Conservation (phyloP, 2,329 filamentous ascomycete species). For the Metarhizium humberi region DNA sequence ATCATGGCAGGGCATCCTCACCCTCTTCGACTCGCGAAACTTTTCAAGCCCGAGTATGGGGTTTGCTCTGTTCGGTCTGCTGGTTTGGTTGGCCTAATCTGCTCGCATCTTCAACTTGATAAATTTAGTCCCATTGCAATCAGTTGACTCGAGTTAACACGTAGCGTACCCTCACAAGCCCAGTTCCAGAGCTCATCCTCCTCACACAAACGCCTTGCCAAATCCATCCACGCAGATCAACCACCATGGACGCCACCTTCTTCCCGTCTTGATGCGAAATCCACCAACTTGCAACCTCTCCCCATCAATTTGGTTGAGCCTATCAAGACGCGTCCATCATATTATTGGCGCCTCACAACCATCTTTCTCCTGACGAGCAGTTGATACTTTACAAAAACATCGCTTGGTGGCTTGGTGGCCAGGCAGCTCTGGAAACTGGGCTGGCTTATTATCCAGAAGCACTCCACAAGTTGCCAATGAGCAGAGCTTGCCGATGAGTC, state of each 20-base stretch:
- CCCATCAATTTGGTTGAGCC: background rate
- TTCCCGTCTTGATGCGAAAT: background rate
- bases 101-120: no score
- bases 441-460: background rate
- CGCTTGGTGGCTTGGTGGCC: background rate
- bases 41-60: no score
- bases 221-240: background rate
- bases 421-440: background rate
- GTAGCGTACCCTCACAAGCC: background rate
- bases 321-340: background rate
- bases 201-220: background rate
- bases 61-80: no score
- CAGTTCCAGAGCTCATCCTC: background rate
- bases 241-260: background rate
- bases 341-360: background rate
- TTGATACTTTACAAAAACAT: no score
- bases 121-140: background rate
- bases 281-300: background rate
- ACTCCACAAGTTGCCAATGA: background rate
- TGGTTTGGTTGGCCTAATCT: no score
- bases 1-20: no score
- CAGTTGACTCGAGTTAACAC: background rate
- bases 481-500: conserved; percentile 22
- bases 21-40: no score
- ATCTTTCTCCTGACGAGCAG: no score